These are phyloP conservation scores for Phaeosphaeriaceae sp. DNA, from an alignment of 2,329 filamentous ascomycete genomes.

Conservation along the genomic window DNA sequence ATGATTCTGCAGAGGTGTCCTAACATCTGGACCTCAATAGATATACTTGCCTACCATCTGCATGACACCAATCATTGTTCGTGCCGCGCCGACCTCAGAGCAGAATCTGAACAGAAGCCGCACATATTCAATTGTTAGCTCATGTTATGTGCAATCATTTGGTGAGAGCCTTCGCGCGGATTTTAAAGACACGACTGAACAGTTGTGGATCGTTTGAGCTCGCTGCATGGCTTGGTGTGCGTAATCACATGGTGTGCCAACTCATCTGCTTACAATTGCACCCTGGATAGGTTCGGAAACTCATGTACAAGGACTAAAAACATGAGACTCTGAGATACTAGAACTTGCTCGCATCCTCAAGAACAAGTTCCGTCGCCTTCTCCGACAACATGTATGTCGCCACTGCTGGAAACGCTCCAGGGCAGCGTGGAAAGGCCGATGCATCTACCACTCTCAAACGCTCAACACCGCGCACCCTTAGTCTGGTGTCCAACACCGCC, in stretches of 20 bases:
- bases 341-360: slow-evolving; percentile 19
- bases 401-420: slow-evolving; percentile 60
- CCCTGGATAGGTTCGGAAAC: too few species aligned
- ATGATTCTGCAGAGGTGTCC: too few species aligned
- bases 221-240: neutral
- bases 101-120: neutral
- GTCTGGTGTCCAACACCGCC: slow-evolving; percentile 44
- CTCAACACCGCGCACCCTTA: slow-evolving; percentile 54
- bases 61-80: neutral
- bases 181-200: neutral
- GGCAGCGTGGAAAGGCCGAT: slow-evolving; percentile 37
- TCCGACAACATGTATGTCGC: slow-evolving; percentile 52
- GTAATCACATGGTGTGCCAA: too few species aligned
- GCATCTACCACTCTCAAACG: slow-evolving; percentile 55
- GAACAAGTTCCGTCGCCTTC: slow-evolving; percentile 25
- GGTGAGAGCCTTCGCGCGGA: neutral
- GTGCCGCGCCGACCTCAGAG: neutral
- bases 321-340: neutral
- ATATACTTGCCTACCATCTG: neutral
- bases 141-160: neutral
- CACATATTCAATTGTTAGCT: neutral
- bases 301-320: neutral
- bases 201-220: neutral
- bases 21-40: too few species aligned
- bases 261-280: neutral